Evolutionary conservation across 352 stramenopile species (phyloP).

Genomic region (Phytophthora pini): DNA sequence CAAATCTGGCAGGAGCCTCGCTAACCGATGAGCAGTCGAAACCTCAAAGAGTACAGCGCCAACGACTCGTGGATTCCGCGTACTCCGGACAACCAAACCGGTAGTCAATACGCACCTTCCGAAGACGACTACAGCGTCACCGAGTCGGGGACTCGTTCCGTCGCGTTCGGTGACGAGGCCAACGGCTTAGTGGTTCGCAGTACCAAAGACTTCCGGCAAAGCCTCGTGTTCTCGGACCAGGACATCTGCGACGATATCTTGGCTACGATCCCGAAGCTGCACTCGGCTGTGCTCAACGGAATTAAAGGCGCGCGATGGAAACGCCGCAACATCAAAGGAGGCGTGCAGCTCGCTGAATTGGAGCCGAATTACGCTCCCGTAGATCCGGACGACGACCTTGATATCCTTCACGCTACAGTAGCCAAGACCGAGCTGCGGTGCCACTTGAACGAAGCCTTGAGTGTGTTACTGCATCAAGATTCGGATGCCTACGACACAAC

Average conservation of each 20-base stretch:
- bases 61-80: slow-evolving; percentile 16
- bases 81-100: slow-evolving; percentile 15
- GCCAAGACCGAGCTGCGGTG: slow-evolving; percentile 57
- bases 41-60: slow-evolving; percentile 12
- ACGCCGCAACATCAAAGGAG: slow-evolving; percentile 35
- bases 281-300: slow-evolving; percentile 43
- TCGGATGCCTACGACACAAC: slow-evolving; percentile 49
- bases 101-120: slow-evolving; percentile 21
- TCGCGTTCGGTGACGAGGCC: slow-evolving; percentile 26
- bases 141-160: slow-evolving; percentile 19
- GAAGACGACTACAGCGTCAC: slow-evolving; percentile 29
- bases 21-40: slow-evolving; percentile 24
- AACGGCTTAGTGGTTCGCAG: slow-evolving; percentile 34
- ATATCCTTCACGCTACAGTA: slow-evolving; percentile 53
- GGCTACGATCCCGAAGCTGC: slow-evolving; percentile 65
- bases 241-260: slow-evolving; percentile 68
- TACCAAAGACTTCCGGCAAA: slow-evolving; percentile 31
- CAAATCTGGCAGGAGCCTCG: slow-evolving; percentile 17
- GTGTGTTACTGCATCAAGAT: slow-evolving; percentile 52
- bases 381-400: slow-evolving; percentile 42
- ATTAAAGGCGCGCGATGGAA: slow-evolving; percentile 49
- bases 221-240: slow-evolving; percentile 54
- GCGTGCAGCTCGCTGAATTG: slow-evolving; percentile 56
- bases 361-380: slow-evolving; percentile 36
- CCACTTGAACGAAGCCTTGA: slow-evolving; percentile 69